phyloP scores from a whole-genome alignment of 2,329 filamentous ascomycete species.

The Dissoconium aciculare region DNA sequence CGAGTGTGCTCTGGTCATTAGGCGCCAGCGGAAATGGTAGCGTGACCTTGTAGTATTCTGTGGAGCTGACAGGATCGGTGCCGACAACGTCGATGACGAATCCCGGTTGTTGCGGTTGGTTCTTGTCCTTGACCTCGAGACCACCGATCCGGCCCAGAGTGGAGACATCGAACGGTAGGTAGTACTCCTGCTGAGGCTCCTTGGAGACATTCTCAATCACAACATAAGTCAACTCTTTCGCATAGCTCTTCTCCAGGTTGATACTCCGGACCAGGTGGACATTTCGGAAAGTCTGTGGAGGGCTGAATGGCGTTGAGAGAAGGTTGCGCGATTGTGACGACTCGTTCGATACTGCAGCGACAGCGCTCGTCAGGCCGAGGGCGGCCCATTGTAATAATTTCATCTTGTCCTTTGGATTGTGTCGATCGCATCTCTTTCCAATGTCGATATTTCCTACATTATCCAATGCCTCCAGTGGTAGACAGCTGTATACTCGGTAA shows the following conservation, averaged over 20 bases:
- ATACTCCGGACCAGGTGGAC: conserved; percentile 77
- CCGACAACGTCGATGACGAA: conserved; percentile 56
- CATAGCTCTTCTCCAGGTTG: conserved; percentile 85
- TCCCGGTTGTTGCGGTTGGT: conserved; percentile 49
- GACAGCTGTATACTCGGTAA: neutral
- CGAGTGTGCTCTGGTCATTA: conserved; percentile 67
- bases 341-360: conserved; percentile 43
- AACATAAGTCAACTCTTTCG: conserved; percentile 84
- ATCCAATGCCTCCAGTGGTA: too few species aligned
- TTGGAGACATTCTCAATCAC: conserved; percentile 75
- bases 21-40: conserved; percentile 62
- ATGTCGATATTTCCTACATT: neutral
- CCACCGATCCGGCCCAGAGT: conserved; percentile 66
- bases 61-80: conserved; percentile 31
- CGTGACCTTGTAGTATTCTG: conserved; percentile 68
- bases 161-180: conserved; percentile 65
- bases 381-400: conserved; percentile 20
- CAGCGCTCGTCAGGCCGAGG: conserved; percentile 39
- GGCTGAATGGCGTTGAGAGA: conserved; percentile 49
- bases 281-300: conserved; percentile 86
- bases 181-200: conserved; percentile 76
- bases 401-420: conserved; percentile 15
- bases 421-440: conserved; percentile 1
- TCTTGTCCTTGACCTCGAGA: conserved; percentile 86
- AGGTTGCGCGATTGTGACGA: conserved; percentile 37